Conservation (phyloP, 169 alveolate genomes). For the Plasmodium vinckei region DNA sequence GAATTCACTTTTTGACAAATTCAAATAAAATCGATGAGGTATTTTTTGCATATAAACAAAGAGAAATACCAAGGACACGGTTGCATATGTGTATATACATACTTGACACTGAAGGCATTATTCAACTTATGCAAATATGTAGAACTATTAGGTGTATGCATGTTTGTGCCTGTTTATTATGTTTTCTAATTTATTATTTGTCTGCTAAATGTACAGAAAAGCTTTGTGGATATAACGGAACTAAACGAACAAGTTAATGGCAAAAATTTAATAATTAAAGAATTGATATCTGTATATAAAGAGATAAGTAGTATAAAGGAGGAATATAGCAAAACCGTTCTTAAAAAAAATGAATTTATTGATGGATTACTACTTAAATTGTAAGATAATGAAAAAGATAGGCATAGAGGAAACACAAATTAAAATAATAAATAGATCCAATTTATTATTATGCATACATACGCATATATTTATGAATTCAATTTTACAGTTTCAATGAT, state of each 20-base stretch:
- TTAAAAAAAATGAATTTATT: constrained; percentile 62
- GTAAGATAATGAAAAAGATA: constrained; percentile 7
- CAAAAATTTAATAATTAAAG: constrained; percentile 44
- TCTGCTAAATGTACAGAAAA: constrained; percentile 4
- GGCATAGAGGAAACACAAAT: not conserved
- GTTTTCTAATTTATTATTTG: not conserved
- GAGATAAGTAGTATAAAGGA: constrained; percentile 67
- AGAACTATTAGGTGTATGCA: not conserved
- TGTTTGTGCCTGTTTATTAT: not conserved
- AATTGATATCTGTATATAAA: constrained; percentile 36
- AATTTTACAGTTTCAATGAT: constrained; percentile 44
- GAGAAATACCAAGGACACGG: not conserved
- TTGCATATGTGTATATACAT: not conserved
- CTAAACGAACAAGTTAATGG: constrained; percentile 9
- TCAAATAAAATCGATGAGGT: constrained; percentile 13
- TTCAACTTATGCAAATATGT: not conserved
- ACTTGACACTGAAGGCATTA: not conserved
- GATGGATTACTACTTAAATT: constrained; percentile 33
- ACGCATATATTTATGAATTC: not conserved
- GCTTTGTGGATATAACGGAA: constrained; percentile 15
- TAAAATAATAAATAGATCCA: not conserved
- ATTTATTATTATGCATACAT: not conserved
- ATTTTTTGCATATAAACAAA: not conserved
- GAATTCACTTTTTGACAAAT: not conserved
- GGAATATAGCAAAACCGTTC: constrained; percentile 48